Conservation (phyloP, 768 basidiomycete genomes). For the Auricularia cornea region DNA sequence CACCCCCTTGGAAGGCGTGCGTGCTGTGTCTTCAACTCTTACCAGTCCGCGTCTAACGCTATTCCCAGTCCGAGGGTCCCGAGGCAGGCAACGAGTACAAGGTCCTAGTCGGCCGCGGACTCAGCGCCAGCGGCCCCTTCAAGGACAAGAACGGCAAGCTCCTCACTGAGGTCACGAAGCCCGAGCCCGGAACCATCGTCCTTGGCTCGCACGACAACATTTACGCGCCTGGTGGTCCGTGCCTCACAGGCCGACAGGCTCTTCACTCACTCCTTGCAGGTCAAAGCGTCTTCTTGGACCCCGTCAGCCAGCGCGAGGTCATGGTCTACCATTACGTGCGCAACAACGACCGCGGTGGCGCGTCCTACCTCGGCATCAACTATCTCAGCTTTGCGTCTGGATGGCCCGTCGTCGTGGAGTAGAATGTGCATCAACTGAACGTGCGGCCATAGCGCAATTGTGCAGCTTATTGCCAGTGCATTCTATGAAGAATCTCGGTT, state of each 20-base stretch:
- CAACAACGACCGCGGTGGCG: not conserved
- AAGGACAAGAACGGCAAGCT: conserved; percentile 4
- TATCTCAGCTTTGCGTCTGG: not conserved
- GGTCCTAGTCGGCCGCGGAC: conserved; percentile 16
- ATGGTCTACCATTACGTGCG: not conserved
- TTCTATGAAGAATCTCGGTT: too few relatives aligned
- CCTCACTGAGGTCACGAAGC: not conserved
- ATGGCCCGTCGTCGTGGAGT: not conserved
- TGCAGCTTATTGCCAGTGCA: too few relatives aligned
- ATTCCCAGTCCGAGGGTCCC: too few relatives aligned
- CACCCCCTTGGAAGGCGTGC: not conserved
- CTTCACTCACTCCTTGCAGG: not conserved
- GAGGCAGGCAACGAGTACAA: conserved; percentile 4
- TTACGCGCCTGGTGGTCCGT: conserved; percentile 19
- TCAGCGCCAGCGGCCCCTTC: conserved; percentile 14
- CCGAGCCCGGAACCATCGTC: conserved; percentile 17
- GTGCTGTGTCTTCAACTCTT: not conserved
- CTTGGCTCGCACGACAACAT: conserved; percentile 22
- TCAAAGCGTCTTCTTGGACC: conserved; percentile 1
- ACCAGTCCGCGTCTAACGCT: too few relatives aligned
- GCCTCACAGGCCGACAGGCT: not conserved
- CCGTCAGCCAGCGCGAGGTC: not conserved
- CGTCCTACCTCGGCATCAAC: conserved; percentile 1
- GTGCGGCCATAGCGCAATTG: too few relatives aligned
- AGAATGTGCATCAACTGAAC: too few relatives aligned